Conservation (phyloP, 805 yeast genomes). For the Barnettozyma salicaria region DNA sequence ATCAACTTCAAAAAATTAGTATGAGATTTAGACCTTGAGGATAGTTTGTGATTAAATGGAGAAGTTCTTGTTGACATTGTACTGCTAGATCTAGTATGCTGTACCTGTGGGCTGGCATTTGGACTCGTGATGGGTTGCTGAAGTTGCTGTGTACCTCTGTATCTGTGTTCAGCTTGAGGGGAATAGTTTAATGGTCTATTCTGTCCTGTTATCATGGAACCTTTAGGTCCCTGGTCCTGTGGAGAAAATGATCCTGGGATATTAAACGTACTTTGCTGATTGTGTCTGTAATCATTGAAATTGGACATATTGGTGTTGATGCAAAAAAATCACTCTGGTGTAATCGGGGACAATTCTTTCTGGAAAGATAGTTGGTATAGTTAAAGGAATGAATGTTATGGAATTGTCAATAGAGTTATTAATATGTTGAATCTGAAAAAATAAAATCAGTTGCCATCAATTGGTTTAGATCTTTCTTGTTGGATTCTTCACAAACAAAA, state of each 20-base stretch:
- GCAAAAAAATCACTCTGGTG: too few species aligned
- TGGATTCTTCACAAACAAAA: too few species aligned
- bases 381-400: too few species aligned
- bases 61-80: background rate
- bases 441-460: too few species aligned
- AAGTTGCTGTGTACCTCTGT: background rate
- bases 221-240: background rate
- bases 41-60: background rate
- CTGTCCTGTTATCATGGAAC: background rate
- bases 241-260: slow-evolving; percentile 11
- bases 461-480: too few species aligned
- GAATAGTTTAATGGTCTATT: background rate
- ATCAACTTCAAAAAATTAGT: slow-evolving; percentile 24
- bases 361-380: too few species aligned
- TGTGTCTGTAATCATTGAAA: slow-evolving; percentile 2
- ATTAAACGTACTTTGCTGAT: background rate
- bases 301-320: slow-evolving; percentile 4
- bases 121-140: background rate
- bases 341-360: too few species aligned
- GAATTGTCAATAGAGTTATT: too few species aligned
- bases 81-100: slow-evolving; percentile 5
- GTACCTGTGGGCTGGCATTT: slow-evolving; percentile 1
- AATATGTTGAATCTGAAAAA: too few species aligned
- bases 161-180: too few species aligned
- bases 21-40: slow-evolving; percentile 6